phyloP scores from a whole-genome alignment of 192 early-diverging fungal genomes.

The Coemansia sp. region DNA sequence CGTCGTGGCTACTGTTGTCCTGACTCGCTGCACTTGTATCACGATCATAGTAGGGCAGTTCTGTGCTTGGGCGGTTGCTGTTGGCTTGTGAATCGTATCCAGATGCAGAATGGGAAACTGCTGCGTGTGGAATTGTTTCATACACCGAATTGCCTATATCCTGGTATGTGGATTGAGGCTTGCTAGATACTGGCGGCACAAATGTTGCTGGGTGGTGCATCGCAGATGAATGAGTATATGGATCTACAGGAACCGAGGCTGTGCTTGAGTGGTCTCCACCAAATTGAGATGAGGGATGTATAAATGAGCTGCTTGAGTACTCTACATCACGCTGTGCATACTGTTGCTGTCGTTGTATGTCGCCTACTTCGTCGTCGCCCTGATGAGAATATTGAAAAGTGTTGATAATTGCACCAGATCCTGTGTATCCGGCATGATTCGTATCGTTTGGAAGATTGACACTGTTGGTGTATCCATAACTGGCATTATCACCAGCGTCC shows the following conservation, averaged over 20 bases:
- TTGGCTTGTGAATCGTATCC: constrained; percentile 17
- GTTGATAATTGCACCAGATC: background rate
- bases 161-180: background rate
- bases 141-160: background rate
- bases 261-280: background rate
- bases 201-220: background rate
- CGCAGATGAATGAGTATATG: background rate
- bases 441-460: background rate
- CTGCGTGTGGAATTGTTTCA: background rate
- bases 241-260: background rate
- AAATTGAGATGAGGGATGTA: background rate
- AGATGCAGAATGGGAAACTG: background rate
- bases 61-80: constrained; percentile 31
- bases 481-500: background rate
- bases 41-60: constrained; percentile 23
- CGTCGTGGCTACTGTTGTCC: background rate
- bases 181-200: constrained; percentile 6
- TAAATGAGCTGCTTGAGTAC: background rate
- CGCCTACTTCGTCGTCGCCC: background rate
- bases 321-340: constrained; percentile 1
- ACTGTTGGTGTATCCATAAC: background rate
- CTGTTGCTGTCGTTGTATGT: constrained; percentile 10
- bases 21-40: background rate
- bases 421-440: background rate
- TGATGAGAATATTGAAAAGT: background rate